Conservation (phyloP, 768 basidiomycete species). For the Amanita inopinata region DNA sequence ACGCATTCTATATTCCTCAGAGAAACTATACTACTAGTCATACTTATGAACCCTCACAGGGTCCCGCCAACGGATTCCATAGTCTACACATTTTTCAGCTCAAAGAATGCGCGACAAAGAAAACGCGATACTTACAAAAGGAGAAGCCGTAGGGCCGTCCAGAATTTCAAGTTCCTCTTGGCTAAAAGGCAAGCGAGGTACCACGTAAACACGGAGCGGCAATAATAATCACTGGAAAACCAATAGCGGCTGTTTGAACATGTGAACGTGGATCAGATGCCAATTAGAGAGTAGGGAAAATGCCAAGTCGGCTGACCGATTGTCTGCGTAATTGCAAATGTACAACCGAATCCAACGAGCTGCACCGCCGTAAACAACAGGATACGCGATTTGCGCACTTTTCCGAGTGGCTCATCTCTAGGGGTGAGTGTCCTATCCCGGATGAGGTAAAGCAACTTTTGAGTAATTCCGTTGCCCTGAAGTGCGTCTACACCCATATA, state of each 20-base stretch:
- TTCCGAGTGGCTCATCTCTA: conserved; percentile 56
- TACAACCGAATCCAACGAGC: conserved; percentile 75
- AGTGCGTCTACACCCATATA: conserved; percentile 88
- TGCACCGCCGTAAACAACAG: conserved; percentile 66
- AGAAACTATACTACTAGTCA: too few species aligned
- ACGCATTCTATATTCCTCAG: too few species aligned
- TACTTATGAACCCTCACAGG: too few species aligned
- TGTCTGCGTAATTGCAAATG: conserved; percentile 87
- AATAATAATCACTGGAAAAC: conserved; percentile 89
- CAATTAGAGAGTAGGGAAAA: neutral
- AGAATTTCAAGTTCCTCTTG: conserved; percentile 70
- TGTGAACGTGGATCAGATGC: neutral
- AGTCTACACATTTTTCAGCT: conserved; percentile 11
- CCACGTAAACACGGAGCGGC: conserved; percentile 60
- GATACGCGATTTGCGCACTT: conserved; percentile 68
- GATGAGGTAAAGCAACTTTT: conserved; percentile 71
- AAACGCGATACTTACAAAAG: conserved; percentile 59
- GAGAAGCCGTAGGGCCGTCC: conserved; percentile 85
- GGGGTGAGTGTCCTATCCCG: conserved; percentile 59
- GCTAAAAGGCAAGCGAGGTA: conserved; percentile 71
- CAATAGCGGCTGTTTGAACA: conserved; percentile 59
- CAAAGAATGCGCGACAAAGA: neutral
- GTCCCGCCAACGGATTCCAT: conserved; percentile 19
- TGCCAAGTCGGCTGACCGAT: conserved; percentile 43
- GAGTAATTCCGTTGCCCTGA: conserved; percentile 72